Evolutionary conservation across 1,284 basidiomycete species (phyloP).

Genomic region (Paramarasmius palmivorus): DNA sequence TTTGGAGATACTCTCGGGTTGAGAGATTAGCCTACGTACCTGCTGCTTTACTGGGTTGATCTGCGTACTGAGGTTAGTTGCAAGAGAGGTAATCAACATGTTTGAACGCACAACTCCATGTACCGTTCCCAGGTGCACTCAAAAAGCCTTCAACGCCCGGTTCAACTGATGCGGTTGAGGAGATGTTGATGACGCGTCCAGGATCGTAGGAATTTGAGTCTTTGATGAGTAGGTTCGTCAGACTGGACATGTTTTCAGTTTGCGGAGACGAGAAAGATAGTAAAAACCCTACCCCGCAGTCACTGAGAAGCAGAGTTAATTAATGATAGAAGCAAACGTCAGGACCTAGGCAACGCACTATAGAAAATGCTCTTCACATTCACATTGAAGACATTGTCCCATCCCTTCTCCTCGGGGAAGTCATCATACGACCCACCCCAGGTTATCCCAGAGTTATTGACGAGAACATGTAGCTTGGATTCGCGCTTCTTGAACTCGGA

Average conservation of each 20-base stretch:
- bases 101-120: slow-evolving; percentile 76
- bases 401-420: slow-evolving; percentile 79
- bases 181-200: slow-evolving; percentile 79
- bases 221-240: slow-evolving; percentile 67
- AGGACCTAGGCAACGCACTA: slow-evolving; percentile 41
- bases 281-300: slow-evolving; percentile 57
- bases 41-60: slow-evolving; percentile 80
- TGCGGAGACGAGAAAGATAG: not conserved
- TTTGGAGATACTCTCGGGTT: not conserved
- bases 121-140: slow-evolving; percentile 61
- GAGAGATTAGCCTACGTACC: slow-evolving; percentile 30
- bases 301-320: slow-evolving; percentile 38
- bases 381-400: slow-evolving; percentile 80
- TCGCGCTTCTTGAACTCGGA: slow-evolving; percentile 69
- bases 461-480: slow-evolving; percentile 71
- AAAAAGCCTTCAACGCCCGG: slow-evolving; percentile 54
- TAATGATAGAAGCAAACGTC: not conserved
- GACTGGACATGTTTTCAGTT: slow-evolving; percentile 28
- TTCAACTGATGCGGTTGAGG: slow-evolving; percentile 68
- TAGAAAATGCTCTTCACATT: slow-evolving; percentile 85
- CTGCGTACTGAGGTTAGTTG: slow-evolving; percentile 34
- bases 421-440: slow-evolving; percentile 79
- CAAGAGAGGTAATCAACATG: not conserved
- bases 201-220: slow-evolving; percentile 69
- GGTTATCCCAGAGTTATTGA: slow-evolving; percentile 80